A percentile compares a stretch with the other conserved stretches of the same genome.
phyloP scores from a whole-genome alignment of 306 rosid species.

The Canavalia ensiformis region DNA sequence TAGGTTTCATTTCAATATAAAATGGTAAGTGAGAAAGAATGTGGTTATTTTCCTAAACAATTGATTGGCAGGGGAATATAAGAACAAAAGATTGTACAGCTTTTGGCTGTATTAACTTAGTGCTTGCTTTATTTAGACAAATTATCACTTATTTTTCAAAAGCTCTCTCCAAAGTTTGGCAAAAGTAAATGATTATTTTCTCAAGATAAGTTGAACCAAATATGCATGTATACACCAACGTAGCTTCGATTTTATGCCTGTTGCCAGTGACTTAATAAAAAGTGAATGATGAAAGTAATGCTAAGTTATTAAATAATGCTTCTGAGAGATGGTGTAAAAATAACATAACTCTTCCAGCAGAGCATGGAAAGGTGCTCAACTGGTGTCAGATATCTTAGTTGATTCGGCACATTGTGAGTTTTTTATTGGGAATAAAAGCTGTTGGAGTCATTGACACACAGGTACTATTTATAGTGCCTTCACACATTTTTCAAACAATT shows the following conservation, averaged over 20 bases:
- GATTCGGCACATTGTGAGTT: neutral
- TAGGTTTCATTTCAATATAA: constrained; percentile 35
- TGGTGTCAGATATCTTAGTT: constrained; percentile 12
- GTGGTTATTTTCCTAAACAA: constrained; percentile 19
- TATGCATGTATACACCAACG: too few species aligned
- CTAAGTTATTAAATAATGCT: constrained; percentile 1
- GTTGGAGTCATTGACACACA: neutral
- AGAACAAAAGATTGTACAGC: constrained; percentile 17
- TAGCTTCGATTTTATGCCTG: neutral
- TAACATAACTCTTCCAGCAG: constrained; percentile 25
- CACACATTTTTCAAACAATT: too few species aligned
- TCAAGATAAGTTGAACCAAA: too few species aligned
- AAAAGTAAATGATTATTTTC: too few species aligned
- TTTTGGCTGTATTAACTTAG: constrained; percentile 20
- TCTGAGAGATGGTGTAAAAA: constrained; percentile 1
- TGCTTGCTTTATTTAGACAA: too few species aligned
- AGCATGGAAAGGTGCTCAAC: neutral
- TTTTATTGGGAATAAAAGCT: neutral
- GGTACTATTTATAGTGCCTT: neutral
- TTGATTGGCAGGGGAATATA: constrained; percentile 21
- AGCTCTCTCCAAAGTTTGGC: too few species aligned
- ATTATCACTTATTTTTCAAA: too few species aligned
- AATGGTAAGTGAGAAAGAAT: constrained; percentile 13
- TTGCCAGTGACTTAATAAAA: neutral
- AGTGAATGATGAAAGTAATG: neutral